phyloP scores from a whole-genome alignment of 306 rosid genomes.

The Prunus mongolica region DNA sequence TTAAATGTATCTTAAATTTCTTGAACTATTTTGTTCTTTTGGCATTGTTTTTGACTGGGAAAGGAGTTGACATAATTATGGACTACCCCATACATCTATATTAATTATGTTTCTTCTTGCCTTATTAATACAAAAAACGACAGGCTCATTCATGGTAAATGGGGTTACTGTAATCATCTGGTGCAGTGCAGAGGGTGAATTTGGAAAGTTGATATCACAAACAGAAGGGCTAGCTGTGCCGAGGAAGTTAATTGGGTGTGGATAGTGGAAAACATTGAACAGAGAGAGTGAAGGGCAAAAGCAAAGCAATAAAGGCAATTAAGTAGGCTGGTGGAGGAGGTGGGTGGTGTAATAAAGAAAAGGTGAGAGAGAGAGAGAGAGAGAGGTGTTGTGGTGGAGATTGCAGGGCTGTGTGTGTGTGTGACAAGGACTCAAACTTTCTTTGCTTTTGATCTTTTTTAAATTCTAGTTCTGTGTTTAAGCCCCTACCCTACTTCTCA shows the following conservation, averaged over 20 bases:
- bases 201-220: background rate
- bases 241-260: background rate
- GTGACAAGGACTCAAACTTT: constrained; percentile 24
- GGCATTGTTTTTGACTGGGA: background rate
- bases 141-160: too few species aligned
- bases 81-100: background rate
- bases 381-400: constrained; percentile 14
- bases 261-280: background rate
- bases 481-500: too few species aligned
- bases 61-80: background rate
- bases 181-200: too few species aligned
- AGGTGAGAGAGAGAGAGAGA: background rate
- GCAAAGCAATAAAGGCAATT: constrained; percentile 45
- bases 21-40: too few species aligned
- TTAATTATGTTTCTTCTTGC: background rate
- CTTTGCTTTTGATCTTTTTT: constrained; percentile 13
- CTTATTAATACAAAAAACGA: background rate
- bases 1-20: too few species aligned
- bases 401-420: background rate
- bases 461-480: constrained; percentile 15
- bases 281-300: constrained; percentile 15
- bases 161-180: too few species aligned
- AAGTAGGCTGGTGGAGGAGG: constrained; percentile 42
- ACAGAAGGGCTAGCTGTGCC: background rate
- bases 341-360: constrained; percentile 51